These are phyloP conservation scores for Stereum hirsutum DNA, from an alignment of 1,284 basidiomycete genomes.

Conservation along the genomic window DNA sequence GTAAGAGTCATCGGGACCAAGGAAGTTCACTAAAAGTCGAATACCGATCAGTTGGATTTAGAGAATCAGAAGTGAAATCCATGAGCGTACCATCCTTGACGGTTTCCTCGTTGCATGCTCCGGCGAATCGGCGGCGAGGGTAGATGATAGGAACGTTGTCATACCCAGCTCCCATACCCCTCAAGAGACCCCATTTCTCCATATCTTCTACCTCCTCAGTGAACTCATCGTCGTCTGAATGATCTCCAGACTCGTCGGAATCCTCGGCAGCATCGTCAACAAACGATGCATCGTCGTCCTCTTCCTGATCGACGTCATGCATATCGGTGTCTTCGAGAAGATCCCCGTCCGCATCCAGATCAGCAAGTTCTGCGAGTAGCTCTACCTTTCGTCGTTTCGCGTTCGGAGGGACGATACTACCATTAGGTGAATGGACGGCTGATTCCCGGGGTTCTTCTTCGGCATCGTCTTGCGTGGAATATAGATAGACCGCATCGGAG, in stretches of 20 bases:
- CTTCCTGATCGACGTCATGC: background rate
- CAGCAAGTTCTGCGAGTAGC: background rate
- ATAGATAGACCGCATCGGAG: slow-evolving; percentile 73
- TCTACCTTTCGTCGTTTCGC: background rate
- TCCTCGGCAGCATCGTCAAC: slow-evolving; percentile 12
- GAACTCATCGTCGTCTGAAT: slow-evolving; percentile 8
- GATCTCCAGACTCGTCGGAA: slow-evolving; percentile 25
- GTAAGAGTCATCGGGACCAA: slow-evolving; percentile 71
- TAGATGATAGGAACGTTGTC: slow-evolving; percentile 49
- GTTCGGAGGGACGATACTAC: slow-evolving; percentile 4
- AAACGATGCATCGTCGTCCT: background rate
- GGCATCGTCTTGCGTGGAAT: slow-evolving; percentile 69
- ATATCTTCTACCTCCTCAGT: slow-evolving; percentile 21
- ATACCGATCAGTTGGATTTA: background rate
- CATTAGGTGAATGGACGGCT: too few species aligned
- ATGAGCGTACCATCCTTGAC: slow-evolving; percentile 73
- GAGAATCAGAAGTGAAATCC: background rate
- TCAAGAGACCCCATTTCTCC: too few species aligned
- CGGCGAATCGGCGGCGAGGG: slow-evolving; percentile 62
- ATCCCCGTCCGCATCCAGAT: background rate
- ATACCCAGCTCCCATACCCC: slow-evolving; percentile 19
- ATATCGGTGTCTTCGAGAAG: background rate
- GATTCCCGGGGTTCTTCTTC: slow-evolving; percentile 4
- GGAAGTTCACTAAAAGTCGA: slow-evolving; percentile 61
- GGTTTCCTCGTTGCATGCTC: slow-evolving; percentile 79